Evolutionary conservation across 768 basidiomycete species (phyloP), one percentile per base, ranked within the genome.

Genomic region (Mrakia hoshinonis): DNA sequence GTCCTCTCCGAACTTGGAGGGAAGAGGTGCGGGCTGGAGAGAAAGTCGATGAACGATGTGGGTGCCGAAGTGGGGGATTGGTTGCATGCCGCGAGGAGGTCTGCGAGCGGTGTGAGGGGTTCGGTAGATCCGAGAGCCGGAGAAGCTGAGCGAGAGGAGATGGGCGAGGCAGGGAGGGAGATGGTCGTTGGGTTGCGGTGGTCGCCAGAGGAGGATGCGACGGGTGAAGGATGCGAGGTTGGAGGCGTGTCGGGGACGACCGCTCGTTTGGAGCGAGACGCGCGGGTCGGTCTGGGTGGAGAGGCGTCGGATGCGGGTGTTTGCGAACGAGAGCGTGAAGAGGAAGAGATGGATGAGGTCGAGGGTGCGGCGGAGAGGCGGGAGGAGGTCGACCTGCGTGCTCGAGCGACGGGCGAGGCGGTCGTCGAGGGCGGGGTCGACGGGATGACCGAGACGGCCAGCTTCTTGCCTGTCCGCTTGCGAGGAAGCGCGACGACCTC

Each of bases 31-130:
- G 12, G 12, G 12, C 47, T 29, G 22, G 68, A 49, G 47, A 36
- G 34, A 24, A 69, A 61, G 34, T 29, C 13, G 9, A 29, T 36
- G 60, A 34, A 60, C 5, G 29, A 46, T 1, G 68, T 13, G 34
- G 58, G 13, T 7, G 47, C 47, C n/a, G n/a, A n/a, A n/a, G n/a
- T n/a, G 2, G 55, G 36, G 3, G 68, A 1, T 36, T 69, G 68
- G n/a, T 18, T 29, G 47, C 68, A 69, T 6, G 68, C 68, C 29
- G 9, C 24, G 60, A 69, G 68, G 43, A 69, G 54, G 9, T 4
- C 4, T 39, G 22, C 31, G 47, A 69, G 52, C 0, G 66, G 58
- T 20, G 54, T n/a, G 22, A 18, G 4, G 18, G n/a, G n/a, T n/a
- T n/a, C n/a, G n/a, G n/a, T n/a, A n/a, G n/a, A n/a, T n/a, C n/a